Base-by-base conservation (phyloP, 768 basidiomycete species). In the Exidia glandulosa region DNA sequence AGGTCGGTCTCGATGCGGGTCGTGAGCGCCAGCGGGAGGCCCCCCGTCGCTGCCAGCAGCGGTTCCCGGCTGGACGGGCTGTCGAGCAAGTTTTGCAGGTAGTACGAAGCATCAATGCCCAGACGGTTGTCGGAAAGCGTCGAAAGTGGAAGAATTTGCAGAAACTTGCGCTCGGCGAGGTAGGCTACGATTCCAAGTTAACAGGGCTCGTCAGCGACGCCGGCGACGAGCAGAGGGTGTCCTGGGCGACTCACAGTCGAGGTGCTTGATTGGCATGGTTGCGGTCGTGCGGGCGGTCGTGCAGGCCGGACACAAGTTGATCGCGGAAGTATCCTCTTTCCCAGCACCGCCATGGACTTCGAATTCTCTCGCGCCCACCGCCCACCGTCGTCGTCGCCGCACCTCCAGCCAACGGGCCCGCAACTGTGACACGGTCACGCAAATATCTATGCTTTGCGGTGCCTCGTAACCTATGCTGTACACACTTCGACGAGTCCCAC, bases 61-160 rank as follows among this genome's bases (percentile, higher is more conserved):
- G 94, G 88, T 76, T 99, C 96, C 33, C 89, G 82, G 19, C 91
- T 84, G 1, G 83, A 77, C 1, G 88, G 82, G 61, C 76, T 83
- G 27, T 91, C 88, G 16, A 86, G 85, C 64, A 98, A 79, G 50
- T 80, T 77, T 58, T 86, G 80, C 41, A 99, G 78, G 74, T 98
- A 99, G 72, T 87, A 86, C 2, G 88, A 86, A 2, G 93, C 94
- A 79, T 99, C 95, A 69, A 99, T 96, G 32, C 96, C 96, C 30
- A 99, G 86, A 50, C 96, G 88, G 57, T 94, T 90, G 69, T 96
- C 91, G 45, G 89, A 81, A 55, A 99, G 79, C 0, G 86, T 84
- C 60, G 81, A 83, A 58, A 98, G 81, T 25, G 90, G 83, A 59
- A 88, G 83, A 41, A 85, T 87, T 72, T 90, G 86, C 63, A 90